Conservation (phyloP, 495 filamentous ascomycete species). For the Opeltia flavorubescens region DNA sequence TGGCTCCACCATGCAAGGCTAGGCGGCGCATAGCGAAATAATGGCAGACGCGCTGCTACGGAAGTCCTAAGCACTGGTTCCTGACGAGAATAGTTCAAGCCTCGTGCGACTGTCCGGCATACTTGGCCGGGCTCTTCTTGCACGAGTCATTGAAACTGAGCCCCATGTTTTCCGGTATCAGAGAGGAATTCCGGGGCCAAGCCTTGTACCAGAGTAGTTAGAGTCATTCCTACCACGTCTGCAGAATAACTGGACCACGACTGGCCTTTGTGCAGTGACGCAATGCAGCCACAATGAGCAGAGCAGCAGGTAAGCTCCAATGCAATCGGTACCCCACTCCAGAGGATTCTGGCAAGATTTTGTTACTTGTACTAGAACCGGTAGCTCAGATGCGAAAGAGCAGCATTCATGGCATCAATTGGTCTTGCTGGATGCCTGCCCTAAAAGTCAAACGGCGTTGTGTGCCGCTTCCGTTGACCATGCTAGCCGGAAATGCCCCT, state of each 20-base stretch:
- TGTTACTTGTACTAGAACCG: too few species aligned
- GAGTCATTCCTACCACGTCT: too few species aligned
- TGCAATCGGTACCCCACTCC: background rate
- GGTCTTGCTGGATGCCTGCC: background rate
- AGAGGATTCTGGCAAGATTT: background rate
- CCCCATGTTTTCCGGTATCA: too few species aligned
- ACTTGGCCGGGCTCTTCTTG: too few species aligned
- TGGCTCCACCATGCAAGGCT: background rate
- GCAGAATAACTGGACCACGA: too few species aligned
- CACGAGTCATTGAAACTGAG: too few species aligned
- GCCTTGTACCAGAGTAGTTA: too few species aligned
- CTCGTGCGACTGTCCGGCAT: too few species aligned
- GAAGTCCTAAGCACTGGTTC: background rate
- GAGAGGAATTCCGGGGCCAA: too few species aligned
- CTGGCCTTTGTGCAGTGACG: background rate
- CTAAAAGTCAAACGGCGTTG: background rate
- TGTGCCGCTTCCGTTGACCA: background rate
- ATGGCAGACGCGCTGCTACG: conserved; percentile 1
- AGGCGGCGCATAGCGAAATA: background rate
- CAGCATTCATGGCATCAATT: background rate
- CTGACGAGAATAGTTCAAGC: too few species aligned
- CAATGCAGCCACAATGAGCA: background rate
- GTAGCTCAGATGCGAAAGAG: background rate
- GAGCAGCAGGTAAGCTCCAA: background rate
- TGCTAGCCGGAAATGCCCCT: too few species aligned